Evolutionary conservation across 164 flowering plant genomes (phyloP).

Genomic region (grape (Vitis vinifera)): ASM3070453v1 NC_081818.1:908001-908500

Average conservation of each 20-base stretch:
- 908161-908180: not conserved
- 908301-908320: constrained; percentile 91
- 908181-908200: not conserved
- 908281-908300: constrained; percentile 91
- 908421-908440: not conserved
- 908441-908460: not conserved
- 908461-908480: not conserved
- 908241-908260: constrained; percentile 85
- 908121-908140: constrained; percentile 86
- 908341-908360: not conserved
- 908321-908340: not conserved
- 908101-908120: constrained; percentile 43
- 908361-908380: not conserved
- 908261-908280: constrained; percentile 88
- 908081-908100: constrained; percentile 65
- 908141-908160: not conserved
- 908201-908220: not conserved
- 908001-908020: constrained; percentile 39
- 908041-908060: constrained; percentile 73
- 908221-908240: constrained; percentile 3
- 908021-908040: constrained; percentile 62
- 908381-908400: no score
- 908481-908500: not conserved
- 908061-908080: constrained; percentile 68
- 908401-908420: not conserved